These are phyloP conservation scores for Leishmania guyanensis DNA, from an alignment of 208 protist species.

Conservation along the genomic window DNA sequence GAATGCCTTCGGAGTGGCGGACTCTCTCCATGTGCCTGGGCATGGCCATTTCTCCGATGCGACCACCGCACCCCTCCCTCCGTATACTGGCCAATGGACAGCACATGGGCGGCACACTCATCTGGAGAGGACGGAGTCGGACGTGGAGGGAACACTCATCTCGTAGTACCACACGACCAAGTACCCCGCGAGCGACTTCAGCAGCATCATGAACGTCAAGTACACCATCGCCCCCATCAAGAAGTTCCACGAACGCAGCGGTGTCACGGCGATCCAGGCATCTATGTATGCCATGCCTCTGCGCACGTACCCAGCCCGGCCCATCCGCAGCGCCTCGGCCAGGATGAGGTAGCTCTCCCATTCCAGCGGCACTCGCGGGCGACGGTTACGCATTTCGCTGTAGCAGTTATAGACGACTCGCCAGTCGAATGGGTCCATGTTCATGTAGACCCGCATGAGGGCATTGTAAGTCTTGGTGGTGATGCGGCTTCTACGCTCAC, in stretches of 20 bases:
- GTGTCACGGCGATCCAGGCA: conserved; percentile 80
- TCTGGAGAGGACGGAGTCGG: conserved; percentile 24
- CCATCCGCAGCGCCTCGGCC: conserved; percentile 61
- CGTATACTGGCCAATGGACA: neutral
- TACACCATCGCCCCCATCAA: conserved; percentile 52
- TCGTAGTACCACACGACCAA: conserved; percentile 49
- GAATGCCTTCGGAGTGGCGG: neutral
- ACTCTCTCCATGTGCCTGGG: neutral
- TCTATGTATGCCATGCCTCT: conserved; percentile 76
- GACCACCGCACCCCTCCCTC: neutral
- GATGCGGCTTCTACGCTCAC: conserved; percentile 42
- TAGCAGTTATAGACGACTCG: conserved; percentile 92
- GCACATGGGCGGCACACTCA: neutral
- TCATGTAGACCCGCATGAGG: conserved; percentile 86
- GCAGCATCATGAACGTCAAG: conserved; percentile 47
- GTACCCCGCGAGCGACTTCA: conserved; percentile 57
- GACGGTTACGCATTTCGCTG: conserved; percentile 67
- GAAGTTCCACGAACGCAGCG: conserved; percentile 60
- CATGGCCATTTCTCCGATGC: neutral
- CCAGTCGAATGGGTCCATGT: conserved; percentile 91
- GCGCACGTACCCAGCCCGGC: conserved; percentile 63
- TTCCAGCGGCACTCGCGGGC: conserved; percentile 67
- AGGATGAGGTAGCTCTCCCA: conserved; percentile 87
- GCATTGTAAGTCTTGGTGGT: conserved; percentile 84
- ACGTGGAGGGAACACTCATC: conserved; percentile 9